Base-by-base conservation (phyloP, 352 stramenopile species). In the Phytophthora vignae region DNA sequence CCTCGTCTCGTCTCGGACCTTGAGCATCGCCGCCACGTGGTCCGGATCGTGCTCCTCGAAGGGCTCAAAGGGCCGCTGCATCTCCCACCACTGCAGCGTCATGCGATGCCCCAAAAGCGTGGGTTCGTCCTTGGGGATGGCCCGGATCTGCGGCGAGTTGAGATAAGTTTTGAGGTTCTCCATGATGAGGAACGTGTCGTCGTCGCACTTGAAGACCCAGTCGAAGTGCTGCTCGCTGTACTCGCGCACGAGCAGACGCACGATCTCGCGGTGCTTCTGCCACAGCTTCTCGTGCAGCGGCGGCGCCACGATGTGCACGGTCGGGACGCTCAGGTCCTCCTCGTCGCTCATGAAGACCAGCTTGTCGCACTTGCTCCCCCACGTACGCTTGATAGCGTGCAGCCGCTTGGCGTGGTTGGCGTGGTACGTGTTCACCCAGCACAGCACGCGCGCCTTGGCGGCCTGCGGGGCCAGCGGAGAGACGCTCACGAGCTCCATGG, bases 131-230 rank as follows among this genome's bases (percentile, higher is more conserved):
- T 57, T 14, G 2, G 79, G 52, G 38, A 90, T 73, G 2, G 57
- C 55, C 22, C 64, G 63, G 36, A 93, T 85, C 27, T 82, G 72
- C 0, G 77, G 76, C 19, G 83, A 88, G 2, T 85, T 81, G 15
- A 96, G 59, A 33, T 90, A 92, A 25, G 65, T 67, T 70, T 93
- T 92, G 40, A 96, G 82, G 71, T 96, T 96, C 66, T 96, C 90
- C 76, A 95, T 89, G 44, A 96, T 60, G 14, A 95, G 50, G 60
- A 93, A 96, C 17, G 90, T 96, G 66, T 96, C 90, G 78, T 96
- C 90, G 72, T 96, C 90, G 63, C 87, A 93, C 67, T 95, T 96
- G 71, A 94, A 94, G 60, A 96, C 77, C 88, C 88, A 96, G 71
- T 96, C 87, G 54, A 94, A 96, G 25, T 92, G 72, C 17, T 74